A percentile compares a stretch with the other conserved stretches of the same genome.
phyloP scores from a whole-genome alignment of 768 basidiomycete genomes.

The Suillus ampliporus region DNA sequence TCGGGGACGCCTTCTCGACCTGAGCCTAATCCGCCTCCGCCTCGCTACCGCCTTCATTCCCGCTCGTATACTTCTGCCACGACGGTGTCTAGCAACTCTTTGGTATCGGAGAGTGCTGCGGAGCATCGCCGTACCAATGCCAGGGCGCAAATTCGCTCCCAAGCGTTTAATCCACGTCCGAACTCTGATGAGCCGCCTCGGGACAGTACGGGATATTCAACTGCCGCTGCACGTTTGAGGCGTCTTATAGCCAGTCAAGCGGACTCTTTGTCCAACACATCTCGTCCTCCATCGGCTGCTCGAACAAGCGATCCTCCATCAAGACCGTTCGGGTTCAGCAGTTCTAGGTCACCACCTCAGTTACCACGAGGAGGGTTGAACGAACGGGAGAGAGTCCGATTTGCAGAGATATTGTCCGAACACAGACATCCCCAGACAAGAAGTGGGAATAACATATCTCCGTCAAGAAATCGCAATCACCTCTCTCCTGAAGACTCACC shows the following conservation, averaged over 20 bases:
- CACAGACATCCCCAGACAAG: conserved; percentile 4
- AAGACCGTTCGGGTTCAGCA: background rate
- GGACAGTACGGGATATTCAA: background rate
- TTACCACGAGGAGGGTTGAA: conserved; percentile 5
- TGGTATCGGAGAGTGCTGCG: conserved; percentile 50
- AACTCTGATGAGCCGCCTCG: conserved; percentile 26
- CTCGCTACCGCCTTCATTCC: conserved; percentile 15
- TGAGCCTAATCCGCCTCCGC: background rate
- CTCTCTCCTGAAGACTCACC: background rate
- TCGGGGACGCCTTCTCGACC: conserved; percentile 1
- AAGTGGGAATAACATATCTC: conserved; percentile 1
- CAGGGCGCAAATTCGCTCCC: conserved; percentile 39
- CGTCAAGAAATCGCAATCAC: background rate
- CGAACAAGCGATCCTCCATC: background rate
- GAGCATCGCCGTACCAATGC: conserved; percentile 47
- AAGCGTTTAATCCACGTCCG: conserved; percentile 20
- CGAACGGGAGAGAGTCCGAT: conserved; percentile 4
- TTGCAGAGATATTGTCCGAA: conserved; percentile 1
- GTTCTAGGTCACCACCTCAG: background rate
- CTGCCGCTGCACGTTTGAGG: conserved; percentile 6
- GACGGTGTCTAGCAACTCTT: conserved; percentile 42
- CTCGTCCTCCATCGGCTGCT: background rate
- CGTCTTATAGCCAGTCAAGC: conserved; percentile 1
- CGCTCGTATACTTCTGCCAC: conserved; percentile 28
- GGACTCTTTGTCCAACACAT: background rate